phyloP scores from a whole-genome alignment of 1,284 basidiomycete genomes.

The Sporisorium iseilematis-ciliati region DNA sequence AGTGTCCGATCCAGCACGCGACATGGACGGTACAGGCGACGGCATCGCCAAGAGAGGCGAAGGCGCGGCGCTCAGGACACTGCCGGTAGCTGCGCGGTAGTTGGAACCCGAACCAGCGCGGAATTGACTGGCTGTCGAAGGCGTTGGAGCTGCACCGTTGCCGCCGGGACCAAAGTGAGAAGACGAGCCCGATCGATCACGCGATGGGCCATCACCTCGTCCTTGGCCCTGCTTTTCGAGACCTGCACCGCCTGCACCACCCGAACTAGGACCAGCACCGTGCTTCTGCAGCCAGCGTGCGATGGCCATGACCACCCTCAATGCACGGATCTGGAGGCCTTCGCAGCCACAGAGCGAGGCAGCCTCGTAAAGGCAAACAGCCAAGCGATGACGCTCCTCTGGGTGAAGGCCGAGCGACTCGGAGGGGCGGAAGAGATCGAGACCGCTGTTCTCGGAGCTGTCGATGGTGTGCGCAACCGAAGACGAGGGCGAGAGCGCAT shows the following conservation, averaged over 20 bases:
- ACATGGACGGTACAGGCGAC: slow-evolving; percentile 44
- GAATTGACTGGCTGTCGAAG: slow-evolving; percentile 11
- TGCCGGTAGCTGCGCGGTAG: slow-evolving; percentile 21
- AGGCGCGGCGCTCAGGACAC: slow-evolving; percentile 14
- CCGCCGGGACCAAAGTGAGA: slow-evolving; percentile 24
- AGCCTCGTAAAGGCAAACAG: slow-evolving; percentile 91
- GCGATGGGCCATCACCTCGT: slow-evolving; percentile 32
- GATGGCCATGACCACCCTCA: slow-evolving; percentile 60
- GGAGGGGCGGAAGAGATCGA: slow-evolving; percentile 63
- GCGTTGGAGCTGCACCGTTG: slow-evolving; percentile 23
- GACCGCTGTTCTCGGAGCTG: slow-evolving; percentile 30
- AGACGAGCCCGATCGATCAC: slow-evolving; percentile 34
- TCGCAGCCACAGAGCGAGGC: slow-evolving; percentile 89
- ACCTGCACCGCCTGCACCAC: slow-evolving; percentile 30
- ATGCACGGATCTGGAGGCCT: slow-evolving; percentile 82
- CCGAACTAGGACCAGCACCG: slow-evolving; percentile 22
- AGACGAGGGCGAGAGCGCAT: slow-evolving; percentile 32
- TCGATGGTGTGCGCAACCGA: slow-evolving; percentile 26
- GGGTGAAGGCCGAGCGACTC: slow-evolving; percentile 45
- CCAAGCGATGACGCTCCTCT: slow-evolving; percentile 82
- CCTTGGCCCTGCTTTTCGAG: slow-evolving; percentile 34
- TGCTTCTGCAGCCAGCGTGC: slow-evolving; percentile 56
- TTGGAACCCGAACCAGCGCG: slow-evolving; percentile 17
- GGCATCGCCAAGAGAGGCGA: slow-evolving; percentile 41
- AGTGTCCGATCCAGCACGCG: slow-evolving; percentile 43